Conservation (phyloP, 352 stramenopile genomes). For the Nothophytophthora sp. region DNA sequence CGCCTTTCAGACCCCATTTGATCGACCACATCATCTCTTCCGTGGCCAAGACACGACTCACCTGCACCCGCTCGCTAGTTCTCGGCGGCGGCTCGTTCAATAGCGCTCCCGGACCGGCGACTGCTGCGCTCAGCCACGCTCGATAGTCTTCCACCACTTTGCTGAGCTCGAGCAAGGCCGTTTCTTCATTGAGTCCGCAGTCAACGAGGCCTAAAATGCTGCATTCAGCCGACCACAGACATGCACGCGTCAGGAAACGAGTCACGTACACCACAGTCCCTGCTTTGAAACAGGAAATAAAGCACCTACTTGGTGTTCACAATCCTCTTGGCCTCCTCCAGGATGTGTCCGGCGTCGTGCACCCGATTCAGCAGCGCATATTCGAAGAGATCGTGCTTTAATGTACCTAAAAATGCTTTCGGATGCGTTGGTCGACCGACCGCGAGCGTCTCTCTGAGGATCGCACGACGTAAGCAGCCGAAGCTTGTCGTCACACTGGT, state of each 20-base stretch:
- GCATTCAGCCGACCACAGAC: slow-evolving; percentile 1
- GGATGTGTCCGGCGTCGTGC: slow-evolving; percentile 31
- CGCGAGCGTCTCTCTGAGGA: slow-evolving; percentile 67
- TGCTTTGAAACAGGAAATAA: not conserved
- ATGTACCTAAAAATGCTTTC: slow-evolving; percentile 70
- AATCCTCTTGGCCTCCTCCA: slow-evolving; percentile 44
- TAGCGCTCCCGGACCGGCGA: slow-evolving; percentile 22
- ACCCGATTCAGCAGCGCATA: slow-evolving; percentile 42
- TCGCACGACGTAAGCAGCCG: slow-evolving; percentile 63
- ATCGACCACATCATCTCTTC: slow-evolving; percentile 89
- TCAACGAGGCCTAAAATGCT: slow-evolving; percentile 76
- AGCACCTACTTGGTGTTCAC: slow-evolving; percentile 59
- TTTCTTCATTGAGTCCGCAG: slow-evolving; percentile 60
- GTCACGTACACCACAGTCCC: no score
- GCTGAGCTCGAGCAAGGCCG: slow-evolving; percentile 51
- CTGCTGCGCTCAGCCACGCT: slow-evolving; percentile 43
- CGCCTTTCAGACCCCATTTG: slow-evolving; percentile 83
- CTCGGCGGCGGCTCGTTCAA: slow-evolving; percentile 39
- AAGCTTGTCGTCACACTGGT: slow-evolving; percentile 83
- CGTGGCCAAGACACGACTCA: slow-evolving; percentile 60
- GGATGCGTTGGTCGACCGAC: slow-evolving; percentile 57
- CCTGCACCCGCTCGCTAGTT: slow-evolving; percentile 25
- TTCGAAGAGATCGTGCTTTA: slow-evolving; percentile 89
- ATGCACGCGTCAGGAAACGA: slow-evolving; percentile 6
- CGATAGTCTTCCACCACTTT: slow-evolving; percentile 59